Base-by-base conservation (phyloP, 2,329 filamentous ascomycete species). In the Aspergillus thermomutatus region DNA sequence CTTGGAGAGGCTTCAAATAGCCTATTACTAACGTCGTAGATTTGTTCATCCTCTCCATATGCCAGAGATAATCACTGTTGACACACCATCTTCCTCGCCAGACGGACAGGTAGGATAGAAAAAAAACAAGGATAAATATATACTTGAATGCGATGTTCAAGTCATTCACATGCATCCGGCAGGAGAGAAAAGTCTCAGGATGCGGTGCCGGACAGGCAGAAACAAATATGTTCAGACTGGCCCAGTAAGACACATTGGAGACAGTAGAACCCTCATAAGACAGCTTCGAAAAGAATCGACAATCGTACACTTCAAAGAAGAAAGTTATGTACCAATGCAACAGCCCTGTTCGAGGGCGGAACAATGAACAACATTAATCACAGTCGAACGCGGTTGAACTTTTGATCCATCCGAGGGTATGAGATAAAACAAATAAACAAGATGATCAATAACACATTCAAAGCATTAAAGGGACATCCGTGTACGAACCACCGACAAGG, bases 391-490 rank as follows among this genome's bases (percentile, higher is more conserved):
- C 17, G 49, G 28, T 26, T 10, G 21, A 50, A 40, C 21, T 40
- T 40, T 50, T 40, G 51, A 54, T 56, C 56, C 43, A 53, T 56
- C 47, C 43, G 43, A 58, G 57, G 54, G 50, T 57, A 57, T 59
- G 54, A 46, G n/a, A 26, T 26, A 46, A 21, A 21, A 2, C 8
- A 23, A 46, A 46, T 10, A 14, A 50, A 37, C 50, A 52, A 49
- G 21, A 50, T 17, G 14, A 17, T 37, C 31, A 37, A 50, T 34
- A 50, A 57, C 49, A 52, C 57, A 54, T 46, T 53, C 50, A 25
- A 17, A 21, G 41, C 26, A 47, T 25, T 53, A 11, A 23, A 41
- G 28, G 21, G 23, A 23, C 23, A 46, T 46, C 23, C 21, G 14
- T 6, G 41, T 45, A 11, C 1, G 10, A 45, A 23, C 56, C 11